A percentile compares a stretch with the other conserved stretches of the same genome.
These are phyloP conservation scores for Berberis thunbergii DNA, from an alignment of 164 flowering plant species.

Conservation along the genomic window DNA sequence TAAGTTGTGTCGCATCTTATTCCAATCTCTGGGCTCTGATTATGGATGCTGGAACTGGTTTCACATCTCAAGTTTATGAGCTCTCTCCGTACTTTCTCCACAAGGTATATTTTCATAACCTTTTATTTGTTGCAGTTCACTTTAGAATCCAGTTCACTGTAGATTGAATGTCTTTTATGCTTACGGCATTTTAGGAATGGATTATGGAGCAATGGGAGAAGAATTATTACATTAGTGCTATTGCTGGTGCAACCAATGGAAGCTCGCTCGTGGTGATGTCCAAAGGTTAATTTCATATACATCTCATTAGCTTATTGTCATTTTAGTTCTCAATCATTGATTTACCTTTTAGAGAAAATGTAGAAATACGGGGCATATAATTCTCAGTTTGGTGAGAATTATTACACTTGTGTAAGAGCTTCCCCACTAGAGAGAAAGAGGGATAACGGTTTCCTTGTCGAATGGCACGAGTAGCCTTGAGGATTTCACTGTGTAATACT, in stretches of 20 bases:
- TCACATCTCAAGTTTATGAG: slow-evolving; percentile 63
- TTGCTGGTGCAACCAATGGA: slow-evolving; percentile 64
- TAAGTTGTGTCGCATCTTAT: slow-evolving; percentile 77
- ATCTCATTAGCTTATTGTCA: neutral
- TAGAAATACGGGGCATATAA: neutral
- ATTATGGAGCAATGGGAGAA: slow-evolving; percentile 83
- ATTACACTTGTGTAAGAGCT: no score
- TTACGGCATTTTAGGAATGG: slow-evolving; percentile 50
- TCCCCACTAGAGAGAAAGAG: no score
- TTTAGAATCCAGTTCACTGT: neutral
- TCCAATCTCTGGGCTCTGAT: slow-evolving; percentile 84
- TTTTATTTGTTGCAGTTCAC: neutral
- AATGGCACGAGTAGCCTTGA: no score
- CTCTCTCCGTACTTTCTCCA: slow-evolving; percentile 63
- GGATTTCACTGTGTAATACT: no score
- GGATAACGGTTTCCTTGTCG: no score
- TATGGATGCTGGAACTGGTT: slow-evolving; percentile 90
- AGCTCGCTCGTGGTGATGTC: slow-evolving; percentile 77
- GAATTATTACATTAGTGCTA: slow-evolving; percentile 59
- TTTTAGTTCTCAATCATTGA: neutral
- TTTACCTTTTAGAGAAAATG: neutral
- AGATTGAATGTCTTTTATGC: slow-evolving; percentile 1
- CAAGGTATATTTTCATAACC: slow-evolving; percentile 34
- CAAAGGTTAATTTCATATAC: slow-evolving; percentile 34
- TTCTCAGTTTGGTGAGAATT: neutral